These are phyloP conservation scores for Aspergillus thermomutatus DNA, from an alignment of 2,329 filamentous ascomycete species.

Conservation along the genomic window DNA sequence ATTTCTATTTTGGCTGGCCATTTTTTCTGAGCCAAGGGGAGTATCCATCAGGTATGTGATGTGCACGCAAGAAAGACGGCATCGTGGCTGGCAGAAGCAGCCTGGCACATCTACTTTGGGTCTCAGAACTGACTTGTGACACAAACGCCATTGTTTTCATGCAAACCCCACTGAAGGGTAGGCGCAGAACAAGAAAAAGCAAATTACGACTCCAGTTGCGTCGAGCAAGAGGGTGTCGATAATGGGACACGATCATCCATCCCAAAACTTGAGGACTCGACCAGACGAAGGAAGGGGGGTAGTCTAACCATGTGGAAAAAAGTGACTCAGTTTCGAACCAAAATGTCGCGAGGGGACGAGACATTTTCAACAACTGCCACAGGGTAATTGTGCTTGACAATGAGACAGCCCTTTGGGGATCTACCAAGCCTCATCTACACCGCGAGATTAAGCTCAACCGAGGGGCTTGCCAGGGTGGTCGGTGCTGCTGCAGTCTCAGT, in stretches of 20 bases:
- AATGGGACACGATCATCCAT: neutral
- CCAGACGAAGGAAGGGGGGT: neutral
- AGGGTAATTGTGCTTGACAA: neutral
- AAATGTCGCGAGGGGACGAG: constrained; percentile 3
- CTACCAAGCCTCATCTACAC: neutral
- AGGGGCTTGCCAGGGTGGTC: neutral
- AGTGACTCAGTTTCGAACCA: neutral
- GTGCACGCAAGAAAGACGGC: neutral
- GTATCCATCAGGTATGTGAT: neutral
- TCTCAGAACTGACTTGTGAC: neutral
- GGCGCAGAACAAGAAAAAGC: neutral
- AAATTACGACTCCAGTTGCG: neutral
- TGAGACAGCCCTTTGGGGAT: too few relatives aligned
- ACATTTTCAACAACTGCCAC: neutral
- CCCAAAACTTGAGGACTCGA: neutral
- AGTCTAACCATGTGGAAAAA: neutral
- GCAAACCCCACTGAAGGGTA: neutral
- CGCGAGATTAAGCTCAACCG: neutral
- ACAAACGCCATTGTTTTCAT: neutral
- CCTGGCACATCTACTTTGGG: neutral
- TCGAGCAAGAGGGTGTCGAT: neutral
- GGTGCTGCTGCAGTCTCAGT: neutral
- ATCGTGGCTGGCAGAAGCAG: neutral
- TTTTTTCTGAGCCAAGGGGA: neutral
- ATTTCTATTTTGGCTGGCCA: neutral